Evolutionary conservation across 805 yeast genomes (phyloP).

Genomic region (Candida yuanshanica): DNA sequence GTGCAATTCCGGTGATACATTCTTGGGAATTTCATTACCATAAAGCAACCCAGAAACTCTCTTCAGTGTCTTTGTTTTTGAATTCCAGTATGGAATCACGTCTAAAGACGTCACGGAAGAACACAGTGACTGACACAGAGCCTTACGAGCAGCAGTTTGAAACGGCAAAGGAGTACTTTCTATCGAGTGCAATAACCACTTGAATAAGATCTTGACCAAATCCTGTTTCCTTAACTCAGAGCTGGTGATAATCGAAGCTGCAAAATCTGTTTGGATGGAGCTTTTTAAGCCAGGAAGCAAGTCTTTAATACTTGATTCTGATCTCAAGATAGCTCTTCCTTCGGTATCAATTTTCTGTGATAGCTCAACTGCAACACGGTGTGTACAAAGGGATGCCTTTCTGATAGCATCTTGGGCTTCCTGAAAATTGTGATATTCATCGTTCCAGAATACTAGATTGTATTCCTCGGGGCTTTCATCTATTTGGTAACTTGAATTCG

Average conservation of each 20-base stretch:
- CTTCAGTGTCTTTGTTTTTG: neutral
- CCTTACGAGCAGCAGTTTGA: conserved; percentile 33
- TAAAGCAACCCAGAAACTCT: conserved; percentile 16
- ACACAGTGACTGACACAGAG: conserved; percentile 41
- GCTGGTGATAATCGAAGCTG: conserved; percentile 48
- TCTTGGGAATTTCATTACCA: conserved; percentile 10
- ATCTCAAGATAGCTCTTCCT: conserved; percentile 46
- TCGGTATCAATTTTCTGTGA: conserved; percentile 42
- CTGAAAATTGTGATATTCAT: conserved; percentile 60
- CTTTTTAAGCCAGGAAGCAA: conserved; percentile 30
- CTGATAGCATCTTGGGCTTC: conserved; percentile 46
- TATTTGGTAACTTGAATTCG: neutral
- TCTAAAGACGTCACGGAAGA: conserved; percentile 15
- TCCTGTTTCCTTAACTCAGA: conserved; percentile 47
- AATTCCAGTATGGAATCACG: conserved; percentile 21
- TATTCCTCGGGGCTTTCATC: conserved; percentile 13
- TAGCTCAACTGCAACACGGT: conserved; percentile 26
- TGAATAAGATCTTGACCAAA: conserved; percentile 38
- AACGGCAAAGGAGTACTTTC: conserved; percentile 32
- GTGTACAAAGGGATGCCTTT: conserved; percentile 26
- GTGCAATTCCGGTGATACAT: neutral
- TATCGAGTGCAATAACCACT: conserved; percentile 44
- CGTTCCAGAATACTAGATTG: conserved; percentile 67
- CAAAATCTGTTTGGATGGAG: conserved; percentile 44
- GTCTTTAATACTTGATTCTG: conserved; percentile 24